Evolutionary conservation across 257 asterid species (phyloP), one percentile per base, ranked within the genome.

Genomic region (Leptodermis oblonga): DNA sequence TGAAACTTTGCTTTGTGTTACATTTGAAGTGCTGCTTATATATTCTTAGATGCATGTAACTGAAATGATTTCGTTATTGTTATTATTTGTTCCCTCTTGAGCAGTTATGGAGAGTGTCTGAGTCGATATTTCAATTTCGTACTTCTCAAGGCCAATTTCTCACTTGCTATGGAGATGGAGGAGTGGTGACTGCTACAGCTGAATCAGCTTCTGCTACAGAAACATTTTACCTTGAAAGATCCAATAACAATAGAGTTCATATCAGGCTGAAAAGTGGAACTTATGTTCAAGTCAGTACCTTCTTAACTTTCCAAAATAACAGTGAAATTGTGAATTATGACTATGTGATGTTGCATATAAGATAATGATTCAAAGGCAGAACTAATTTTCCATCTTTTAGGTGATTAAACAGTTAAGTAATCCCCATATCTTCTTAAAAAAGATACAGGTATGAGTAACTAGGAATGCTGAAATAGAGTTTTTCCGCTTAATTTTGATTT

Each of bases 51-150:
- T 34, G 30, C n/a, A 20, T 42, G 53, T 8, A 41, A 46, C 22
- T 1, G 23, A 7, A 51, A 17, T 41, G 36, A 52, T 11, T n/a
- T 58, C 30, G 23, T 30, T 2, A 15, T 23, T 45, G 20, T 63
- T 45, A 14, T 72, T 34, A 17, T 28, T 45, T 60, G 26, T 20
- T 75, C 51, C 60, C 43, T 34, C 77, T 28, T 67, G 55, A 60
- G 71, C 86, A 92, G 97, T 76, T 89, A 39, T 87, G 96, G 97
- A 84, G 96, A 78, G 80, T 87, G 76, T 86, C 96, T 0, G 89
- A 86, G 72, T 84, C 88, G 0, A 65, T 70, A 28, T 92, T 84
- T 82, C 95, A 89, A 78, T 82, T 92, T 53, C 86, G 96, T 22
- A 85, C 95, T 70, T 73, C 84, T 60, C 77, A 76, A 70, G 95